Conservation (phyloP, 805 yeast species). For the Sugiyamaella valdiviana region DNA sequence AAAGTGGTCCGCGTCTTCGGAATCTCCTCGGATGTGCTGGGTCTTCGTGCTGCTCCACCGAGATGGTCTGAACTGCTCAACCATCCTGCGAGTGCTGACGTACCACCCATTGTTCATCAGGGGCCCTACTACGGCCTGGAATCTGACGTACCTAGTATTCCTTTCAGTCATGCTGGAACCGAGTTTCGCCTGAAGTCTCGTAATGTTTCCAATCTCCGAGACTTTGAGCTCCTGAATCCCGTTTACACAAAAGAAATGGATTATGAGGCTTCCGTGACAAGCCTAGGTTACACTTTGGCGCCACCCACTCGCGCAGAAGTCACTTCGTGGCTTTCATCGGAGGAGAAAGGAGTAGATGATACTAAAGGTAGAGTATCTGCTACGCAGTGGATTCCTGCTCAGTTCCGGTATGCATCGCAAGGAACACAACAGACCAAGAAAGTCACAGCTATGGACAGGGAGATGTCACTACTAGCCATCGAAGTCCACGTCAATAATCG, state of each 20-base stretch:
- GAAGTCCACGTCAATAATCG: constrained; percentile 64
- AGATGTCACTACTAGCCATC: constrained; percentile 51
- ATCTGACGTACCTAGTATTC: constrained; percentile 45
- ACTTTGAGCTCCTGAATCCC: constrained; percentile 6
- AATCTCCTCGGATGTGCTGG: not conserved
- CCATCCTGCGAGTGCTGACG: constrained; percentile 44
- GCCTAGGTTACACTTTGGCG: constrained; percentile 1
- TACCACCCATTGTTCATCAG: constrained; percentile 47
- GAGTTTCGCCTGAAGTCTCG: constrained; percentile 45
- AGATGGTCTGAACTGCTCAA: constrained; percentile 33
- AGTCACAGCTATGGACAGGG: constrained; percentile 9
- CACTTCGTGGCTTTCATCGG: not conserved
- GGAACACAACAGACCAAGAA: constrained; percentile 1
- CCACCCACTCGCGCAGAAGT: constrained; percentile 13
- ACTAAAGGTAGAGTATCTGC: constrained; percentile 9
- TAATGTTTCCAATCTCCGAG: constrained; percentile 24
- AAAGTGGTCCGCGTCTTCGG: not conserved
- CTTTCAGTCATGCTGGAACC: constrained; percentile 64
- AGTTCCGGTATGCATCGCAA: constrained; percentile 13
- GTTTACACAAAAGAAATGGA: not conserved
- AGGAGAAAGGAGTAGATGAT: not conserved
- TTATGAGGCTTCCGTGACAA: not conserved
- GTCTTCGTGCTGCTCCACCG: constrained; percentile 19
- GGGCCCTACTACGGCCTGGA: constrained; percentile 59
- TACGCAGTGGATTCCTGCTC: constrained; percentile 9